Percentiles rank a stretch among this genome's conserved stretches.
These are phyloP conservation scores for Micromonas pusilla DNA, from an alignment of 139 green algal genomes.

Conservation along the genomic window DNA sequence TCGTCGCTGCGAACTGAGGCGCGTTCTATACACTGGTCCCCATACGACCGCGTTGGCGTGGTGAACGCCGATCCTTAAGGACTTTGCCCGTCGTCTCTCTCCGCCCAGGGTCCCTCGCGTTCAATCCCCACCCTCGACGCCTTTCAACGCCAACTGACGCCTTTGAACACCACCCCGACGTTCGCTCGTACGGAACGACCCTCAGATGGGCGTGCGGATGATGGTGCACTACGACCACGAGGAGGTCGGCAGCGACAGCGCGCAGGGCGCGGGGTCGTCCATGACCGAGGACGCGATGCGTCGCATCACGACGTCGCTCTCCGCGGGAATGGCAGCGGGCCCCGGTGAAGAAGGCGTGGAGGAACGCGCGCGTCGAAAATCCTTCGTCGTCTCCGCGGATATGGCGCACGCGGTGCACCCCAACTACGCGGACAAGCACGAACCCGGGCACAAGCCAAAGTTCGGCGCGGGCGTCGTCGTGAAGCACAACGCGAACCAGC, in stretches of 20 bases:
- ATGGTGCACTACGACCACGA: constrained; percentile 93
- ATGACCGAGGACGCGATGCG: constrained; percentile 84
- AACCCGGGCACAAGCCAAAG: constrained; percentile 41
- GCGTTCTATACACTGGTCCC: too few relatives aligned
- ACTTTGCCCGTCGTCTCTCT: too few relatives aligned
- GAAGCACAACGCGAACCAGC: constrained; percentile 94
- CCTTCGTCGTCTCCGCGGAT: constrained; percentile 74
- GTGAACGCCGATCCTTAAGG: too few relatives aligned
- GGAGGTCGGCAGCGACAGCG: constrained; percentile 74
- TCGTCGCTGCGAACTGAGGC: too few relatives aligned
- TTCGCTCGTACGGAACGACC: neutral
- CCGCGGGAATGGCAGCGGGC: neutral
- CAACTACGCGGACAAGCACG: constrained; percentile 67
- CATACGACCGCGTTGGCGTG: too few relatives aligned
- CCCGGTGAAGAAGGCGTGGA: neutral
- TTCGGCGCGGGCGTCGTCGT: constrained; percentile 66
- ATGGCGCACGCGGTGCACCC: constrained; percentile 96
- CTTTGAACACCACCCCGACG: too few relatives aligned
- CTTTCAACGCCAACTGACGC: too few relatives aligned
- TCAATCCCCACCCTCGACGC: too few relatives aligned
- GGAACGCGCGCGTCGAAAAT: constrained; percentile 38
- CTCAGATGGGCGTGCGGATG: constrained; percentile 54
- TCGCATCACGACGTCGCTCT: constrained; percentile 12
- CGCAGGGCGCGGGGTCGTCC: constrained; percentile 72
- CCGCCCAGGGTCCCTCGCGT: too few relatives aligned